Percentiles rank a stretch among this genome's conserved stretches.
These are phyloP conservation scores for Ophiocordyceps camponoti-saundersi DNA, from an alignment of 2,329 filamentous ascomycete species.

Conservation along the genomic window DNA sequence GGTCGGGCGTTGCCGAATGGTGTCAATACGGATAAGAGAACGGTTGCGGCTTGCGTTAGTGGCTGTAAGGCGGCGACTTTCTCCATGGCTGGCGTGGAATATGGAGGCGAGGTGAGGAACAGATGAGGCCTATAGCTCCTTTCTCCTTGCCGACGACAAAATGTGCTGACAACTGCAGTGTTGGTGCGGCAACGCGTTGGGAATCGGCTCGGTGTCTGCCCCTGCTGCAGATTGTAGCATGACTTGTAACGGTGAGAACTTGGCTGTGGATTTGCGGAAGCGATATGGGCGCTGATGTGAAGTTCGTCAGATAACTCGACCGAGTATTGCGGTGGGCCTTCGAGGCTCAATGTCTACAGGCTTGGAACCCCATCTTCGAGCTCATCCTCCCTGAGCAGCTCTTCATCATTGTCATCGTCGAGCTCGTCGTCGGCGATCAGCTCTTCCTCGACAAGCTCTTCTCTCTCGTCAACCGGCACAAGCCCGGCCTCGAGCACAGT, in stretches of 20 bases:
- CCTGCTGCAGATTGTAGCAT: constrained; percentile 15
- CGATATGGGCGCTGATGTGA: constrained; percentile 1
- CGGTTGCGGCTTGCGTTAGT: constrained; percentile 15
- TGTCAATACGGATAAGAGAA: constrained; percentile 8
- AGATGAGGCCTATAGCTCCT: no score
- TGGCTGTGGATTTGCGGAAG: background rate
- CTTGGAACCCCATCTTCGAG: constrained; percentile 2
- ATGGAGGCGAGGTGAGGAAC: constrained; percentile 16
- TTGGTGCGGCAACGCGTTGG: constrained; percentile 17
- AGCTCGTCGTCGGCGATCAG: background rate
- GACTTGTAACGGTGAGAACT: constrained; percentile 13
- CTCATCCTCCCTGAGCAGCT: background rate
- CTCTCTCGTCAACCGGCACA: background rate
- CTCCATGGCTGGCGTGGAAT: constrained; percentile 18
- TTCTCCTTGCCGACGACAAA: background rate
- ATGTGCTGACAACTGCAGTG: constrained; percentile 9
- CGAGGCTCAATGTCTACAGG: constrained; percentile 18
- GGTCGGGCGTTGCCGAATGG: constrained; percentile 15
- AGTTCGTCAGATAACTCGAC: constrained; percentile 12
- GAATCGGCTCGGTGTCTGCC: constrained; percentile 11
- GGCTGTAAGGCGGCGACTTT: constrained; percentile 13
- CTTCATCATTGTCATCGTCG: background rate
- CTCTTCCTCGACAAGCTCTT: background rate
- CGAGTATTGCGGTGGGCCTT: constrained; percentile 18
- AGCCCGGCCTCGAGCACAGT: background rate